These are phyloP conservation scores for Amauroascus niger DNA, from an alignment of 2,329 filamentous ascomycete genomes.

Conservation along the genomic window DNA sequence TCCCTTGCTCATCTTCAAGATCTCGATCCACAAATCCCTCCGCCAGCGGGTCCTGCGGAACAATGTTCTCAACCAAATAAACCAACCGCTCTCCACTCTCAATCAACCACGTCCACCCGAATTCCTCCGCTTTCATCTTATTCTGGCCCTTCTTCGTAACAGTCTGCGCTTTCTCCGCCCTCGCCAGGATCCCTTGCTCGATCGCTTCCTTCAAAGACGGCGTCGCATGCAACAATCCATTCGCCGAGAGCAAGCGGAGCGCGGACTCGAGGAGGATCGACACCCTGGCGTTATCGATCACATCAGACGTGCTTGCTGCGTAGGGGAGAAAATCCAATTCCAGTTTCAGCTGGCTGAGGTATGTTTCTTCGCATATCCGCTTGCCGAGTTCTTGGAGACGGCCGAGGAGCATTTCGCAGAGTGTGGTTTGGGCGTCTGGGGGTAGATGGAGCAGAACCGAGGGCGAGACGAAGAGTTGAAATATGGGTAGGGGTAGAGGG, in stretches of 20 bases:
- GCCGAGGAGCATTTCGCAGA: slow-evolving; percentile 46
- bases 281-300: slow-evolving; percentile 63
- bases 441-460: slow-evolving; percentile 37
- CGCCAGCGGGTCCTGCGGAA: slow-evolving; percentile 20
- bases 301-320: slow-evolving; percentile 51
- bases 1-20: too few species aligned
- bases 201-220: slow-evolving; percentile 38
- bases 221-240: slow-evolving; percentile 27
- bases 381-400: slow-evolving; percentile 40
- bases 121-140: slow-evolving; percentile 26
- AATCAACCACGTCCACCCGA: slow-evolving; percentile 32
- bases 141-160: slow-evolving; percentile 39
- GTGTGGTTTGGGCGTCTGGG: slow-evolving; percentile 37
- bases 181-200: slow-evolving; percentile 44
- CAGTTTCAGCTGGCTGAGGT: slow-evolving; percentile 43
- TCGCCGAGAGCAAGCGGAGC: slow-evolving; percentile 44
- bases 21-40: slow-evolving; percentile 38
- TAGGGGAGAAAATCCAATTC: slow-evolving; percentile 56
- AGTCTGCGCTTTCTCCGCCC: slow-evolving; percentile 39
- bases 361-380: slow-evolving; percentile 32
- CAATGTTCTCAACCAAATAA: slow-evolving; percentile 28
- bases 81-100: slow-evolving; percentile 36
- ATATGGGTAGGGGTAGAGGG: slow-evolving; percentile 37
- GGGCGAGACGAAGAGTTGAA: slow-evolving; percentile 38
- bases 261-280: slow-evolving; percentile 59